These are phyloP conservation scores for Hymenoscyphus salicellus DNA, from an alignment of 2,329 filamentous ascomycete species.

Conservation along the genomic window DNA sequence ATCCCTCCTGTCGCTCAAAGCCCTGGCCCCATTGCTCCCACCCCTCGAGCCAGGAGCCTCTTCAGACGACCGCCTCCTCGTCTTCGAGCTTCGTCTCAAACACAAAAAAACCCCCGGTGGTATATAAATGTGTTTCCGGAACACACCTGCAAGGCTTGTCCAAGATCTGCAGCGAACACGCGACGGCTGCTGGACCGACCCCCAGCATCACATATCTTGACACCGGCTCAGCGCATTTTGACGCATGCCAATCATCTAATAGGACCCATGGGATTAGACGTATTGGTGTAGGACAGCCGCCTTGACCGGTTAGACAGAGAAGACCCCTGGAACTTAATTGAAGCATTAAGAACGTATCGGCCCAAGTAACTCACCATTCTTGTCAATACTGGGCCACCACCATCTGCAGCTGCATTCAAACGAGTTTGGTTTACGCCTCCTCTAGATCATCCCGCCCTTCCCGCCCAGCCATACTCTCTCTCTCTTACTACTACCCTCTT, in stretches of 20 bases:
- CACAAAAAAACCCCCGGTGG: neutral
- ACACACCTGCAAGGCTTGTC: conserved; percentile 8
- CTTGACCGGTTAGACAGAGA: conserved; percentile 20
- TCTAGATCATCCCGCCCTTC: conserved; percentile 1
- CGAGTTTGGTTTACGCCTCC: conserved; percentile 8
- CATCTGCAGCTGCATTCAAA: conserved; percentile 4
- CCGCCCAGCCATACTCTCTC: conserved; percentile 9
- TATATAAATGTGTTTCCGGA: conserved; percentile 15
- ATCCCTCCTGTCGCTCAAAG: neutral
- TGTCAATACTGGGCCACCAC: conserved; percentile 5
- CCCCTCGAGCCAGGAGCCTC: neutral
- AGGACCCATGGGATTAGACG: conserved; percentile 22
- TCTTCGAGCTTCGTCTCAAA: neutral
- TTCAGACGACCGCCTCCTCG: conserved; percentile 1
- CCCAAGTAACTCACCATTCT: conserved; percentile 18
- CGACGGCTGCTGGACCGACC: conserved; percentile 8
- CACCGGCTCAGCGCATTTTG: conserved; percentile 17
- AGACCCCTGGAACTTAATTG: conserved; percentile 22
- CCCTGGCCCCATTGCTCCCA: conserved; percentile 2
- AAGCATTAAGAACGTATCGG: conserved; percentile 16
- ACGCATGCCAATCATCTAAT: conserved; percentile 25
- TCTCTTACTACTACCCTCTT: conserved; percentile 18
- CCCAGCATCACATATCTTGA: conserved; percentile 13
- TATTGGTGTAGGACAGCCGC: conserved; percentile 28
- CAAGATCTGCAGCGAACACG: conserved; percentile 14